These are phyloP conservation scores for Boletus pseudo-olivaceus DNA, from an alignment of 768 basidiomycete species.

Conservation along the genomic window DNA sequence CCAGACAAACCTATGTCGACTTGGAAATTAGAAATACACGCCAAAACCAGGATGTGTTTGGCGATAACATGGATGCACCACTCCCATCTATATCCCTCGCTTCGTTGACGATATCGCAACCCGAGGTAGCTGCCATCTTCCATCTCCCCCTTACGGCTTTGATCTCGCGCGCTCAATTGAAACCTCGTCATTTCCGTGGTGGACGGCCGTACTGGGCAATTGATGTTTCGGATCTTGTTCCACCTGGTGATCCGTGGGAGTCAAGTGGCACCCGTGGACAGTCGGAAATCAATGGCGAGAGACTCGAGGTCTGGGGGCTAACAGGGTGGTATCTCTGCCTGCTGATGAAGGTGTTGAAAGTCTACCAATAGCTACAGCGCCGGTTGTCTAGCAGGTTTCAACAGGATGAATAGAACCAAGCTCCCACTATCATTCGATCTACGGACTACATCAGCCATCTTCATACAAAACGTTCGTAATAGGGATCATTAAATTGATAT, in stretches of 20 bases:
- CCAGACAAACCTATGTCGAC: constrained; percentile 1
- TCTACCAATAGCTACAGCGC: constrained; percentile 36
- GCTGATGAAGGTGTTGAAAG: constrained; percentile 53
- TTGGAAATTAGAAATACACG: background rate
- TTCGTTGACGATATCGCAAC: constrained; percentile 48
- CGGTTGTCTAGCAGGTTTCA: background rate
- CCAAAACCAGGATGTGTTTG: background rate
- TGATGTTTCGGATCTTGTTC: constrained; percentile 58
- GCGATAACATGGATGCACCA: constrained; percentile 35
- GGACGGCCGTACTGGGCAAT: constrained; percentile 58
- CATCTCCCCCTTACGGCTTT: constrained; percentile 63
- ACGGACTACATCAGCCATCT: background rate
- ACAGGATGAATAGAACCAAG: background rate
- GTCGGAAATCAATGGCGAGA: constrained; percentile 43
- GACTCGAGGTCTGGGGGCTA: constrained; percentile 76
- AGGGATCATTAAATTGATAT: constrained; percentile 18
- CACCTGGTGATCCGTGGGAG: constrained; percentile 28
- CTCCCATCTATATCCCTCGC: constrained; percentile 59
- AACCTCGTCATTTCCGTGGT: constrained; percentile 52
- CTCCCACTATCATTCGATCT: background rate
- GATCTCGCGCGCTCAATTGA: constrained; percentile 45
- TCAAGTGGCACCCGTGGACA: constrained; percentile 32
- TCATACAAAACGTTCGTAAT: background rate
- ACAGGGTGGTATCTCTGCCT: constrained; percentile 78
- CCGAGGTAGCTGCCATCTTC: constrained; percentile 68